phyloP scores from a whole-genome alignment of 2,329 filamentous ascomycete species.

The Fusarium avenaceum region DNA sequence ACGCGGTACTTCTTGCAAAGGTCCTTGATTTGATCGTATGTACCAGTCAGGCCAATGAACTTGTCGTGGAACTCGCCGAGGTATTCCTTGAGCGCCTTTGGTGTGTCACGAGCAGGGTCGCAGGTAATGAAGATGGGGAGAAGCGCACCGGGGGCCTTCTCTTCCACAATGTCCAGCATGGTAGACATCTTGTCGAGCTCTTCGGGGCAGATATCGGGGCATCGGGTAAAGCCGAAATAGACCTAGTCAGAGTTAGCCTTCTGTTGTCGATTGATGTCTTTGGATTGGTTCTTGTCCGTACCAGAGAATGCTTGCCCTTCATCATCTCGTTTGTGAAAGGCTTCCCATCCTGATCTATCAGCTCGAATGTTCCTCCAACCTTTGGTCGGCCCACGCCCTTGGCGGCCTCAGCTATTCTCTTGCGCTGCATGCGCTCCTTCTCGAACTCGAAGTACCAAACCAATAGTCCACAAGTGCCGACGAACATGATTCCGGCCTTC shows the following conservation, averaged over 20 bases:
- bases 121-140: constrained; percentile 94
- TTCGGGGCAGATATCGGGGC: constrained; percentile 98
- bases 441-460: constrained; percentile 94
- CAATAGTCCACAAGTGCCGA: constrained; percentile 80
- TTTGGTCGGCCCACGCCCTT: constrained; percentile 95
- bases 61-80: constrained; percentile 89
- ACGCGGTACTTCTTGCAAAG: constrained; percentile 97
- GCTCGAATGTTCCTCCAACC: constrained; percentile 87
- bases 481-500: constrained; percentile 89
- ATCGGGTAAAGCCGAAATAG: constrained; percentile 99
- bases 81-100: constrained; percentile 86
- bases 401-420: constrained; percentile 88
- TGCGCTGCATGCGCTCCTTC: constrained; percentile 90
- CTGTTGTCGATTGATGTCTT: background rate
- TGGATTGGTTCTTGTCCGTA: constrained; percentile 55
- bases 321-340: constrained; percentile 83
- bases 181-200: constrained; percentile 99
- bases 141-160: constrained; percentile 66
- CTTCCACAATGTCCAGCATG: constrained; percentile 83
- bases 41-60: constrained; percentile 90
- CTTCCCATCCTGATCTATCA: constrained; percentile 85
- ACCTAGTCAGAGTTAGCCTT: constrained; percentile 66
- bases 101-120: constrained; percentile 91
- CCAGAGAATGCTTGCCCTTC: constrained; percentile 87
- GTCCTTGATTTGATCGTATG: constrained; percentile 92